Evolutionary conservation across 2,329 filamentous ascomycete genomes (phyloP).

Genomic region (Alternaria brassicae): DNA sequence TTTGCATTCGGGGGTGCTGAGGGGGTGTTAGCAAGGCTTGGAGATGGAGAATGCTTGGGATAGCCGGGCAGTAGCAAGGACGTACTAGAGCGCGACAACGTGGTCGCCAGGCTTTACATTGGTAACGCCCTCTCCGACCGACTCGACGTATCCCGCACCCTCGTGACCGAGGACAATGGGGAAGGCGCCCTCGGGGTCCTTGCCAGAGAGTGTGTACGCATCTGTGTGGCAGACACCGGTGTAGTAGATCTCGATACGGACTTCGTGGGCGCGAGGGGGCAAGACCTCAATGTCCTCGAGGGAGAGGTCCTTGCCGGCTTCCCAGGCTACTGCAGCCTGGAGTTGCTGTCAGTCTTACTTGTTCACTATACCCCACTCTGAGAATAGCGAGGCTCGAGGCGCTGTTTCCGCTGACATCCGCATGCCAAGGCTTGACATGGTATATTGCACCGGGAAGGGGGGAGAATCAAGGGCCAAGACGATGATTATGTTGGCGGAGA

Average conservation of each 20-base stretch:
- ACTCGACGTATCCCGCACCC: conserved; percentile 54
- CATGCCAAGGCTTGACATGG: conserved; percentile 29
- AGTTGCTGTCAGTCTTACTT: conserved; percentile 26
- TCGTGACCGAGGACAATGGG: conserved; percentile 54
- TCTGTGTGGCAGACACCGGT: conserved; percentile 94
- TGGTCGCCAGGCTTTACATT: conserved; percentile 93
- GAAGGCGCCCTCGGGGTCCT: conserved; percentile 82
- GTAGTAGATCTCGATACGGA: conserved; percentile 96
- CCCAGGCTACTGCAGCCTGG: conserved; percentile 94
- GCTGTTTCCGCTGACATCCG: conserved; percentile 30
- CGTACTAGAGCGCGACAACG: conserved; percentile 62
- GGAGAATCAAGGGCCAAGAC: neutral
- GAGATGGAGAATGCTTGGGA: neutral
- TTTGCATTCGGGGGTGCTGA: conserved; percentile 90
- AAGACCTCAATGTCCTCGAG: conserved; percentile 93
- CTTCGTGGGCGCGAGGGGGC: conserved; percentile 89
- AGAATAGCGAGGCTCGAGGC: no score
- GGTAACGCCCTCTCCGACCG: conserved; percentile 89
- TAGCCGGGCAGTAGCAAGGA: neutral
- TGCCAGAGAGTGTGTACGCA: conserved; percentile 75
- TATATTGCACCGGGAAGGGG: neutral
- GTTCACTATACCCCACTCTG: no score
- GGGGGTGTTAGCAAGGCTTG: conserved; percentile 25
- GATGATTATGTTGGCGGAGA: neutral
- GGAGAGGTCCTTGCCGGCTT: conserved; percentile 85